These are phyloP conservation scores for Fusarium sp. DNA, from an alignment of 2,329 filamentous ascomycete species.

Conservation along the genomic window DNA sequence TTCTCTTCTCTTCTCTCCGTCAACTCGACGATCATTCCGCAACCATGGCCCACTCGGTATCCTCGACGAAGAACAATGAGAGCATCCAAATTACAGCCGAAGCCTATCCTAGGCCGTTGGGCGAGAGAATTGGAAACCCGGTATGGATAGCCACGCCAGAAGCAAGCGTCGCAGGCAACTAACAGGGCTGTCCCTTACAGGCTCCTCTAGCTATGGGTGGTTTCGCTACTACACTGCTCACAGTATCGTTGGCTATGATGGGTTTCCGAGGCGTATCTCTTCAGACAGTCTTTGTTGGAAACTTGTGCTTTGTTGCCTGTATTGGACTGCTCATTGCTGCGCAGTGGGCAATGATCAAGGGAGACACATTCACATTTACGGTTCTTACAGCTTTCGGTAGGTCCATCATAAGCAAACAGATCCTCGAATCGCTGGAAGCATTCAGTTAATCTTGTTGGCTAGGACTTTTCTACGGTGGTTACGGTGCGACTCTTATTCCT, in stretches of 20 bases:
- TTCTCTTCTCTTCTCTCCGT: neutral
- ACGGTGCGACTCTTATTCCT: conserved; percentile 41
- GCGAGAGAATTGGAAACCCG: conserved; percentile 18
- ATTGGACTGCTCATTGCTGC: conserved; percentile 44
- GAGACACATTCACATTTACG: conserved; percentile 46
- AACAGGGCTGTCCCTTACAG: neutral
- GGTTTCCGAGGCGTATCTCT: conserved; percentile 39
- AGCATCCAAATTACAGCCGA: conserved; percentile 1
- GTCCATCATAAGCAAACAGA: neutral
- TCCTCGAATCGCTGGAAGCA: neutral
- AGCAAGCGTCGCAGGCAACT: neutral
- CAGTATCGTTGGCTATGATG: conserved; percentile 45
- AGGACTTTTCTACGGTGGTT: conserved; percentile 46
- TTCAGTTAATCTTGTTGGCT: neutral
- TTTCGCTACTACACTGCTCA: conserved; percentile 43
- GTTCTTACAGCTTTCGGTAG: conserved; percentile 44
- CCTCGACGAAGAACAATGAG: conserved; percentile 10
- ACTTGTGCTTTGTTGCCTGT: conserved; percentile 45
- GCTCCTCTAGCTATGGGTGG: conserved; percentile 44
- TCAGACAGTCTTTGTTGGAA: conserved; percentile 44
- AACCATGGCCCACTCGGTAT: conserved; percentile 15
- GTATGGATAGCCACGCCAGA: neutral
- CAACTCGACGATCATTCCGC: neutral
- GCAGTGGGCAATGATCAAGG: conserved; percentile 44
- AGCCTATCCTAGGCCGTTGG: neutral